phyloP scores from a whole-genome alignment of 805 yeast genomes.

The Starmera caribaea region DNA sequence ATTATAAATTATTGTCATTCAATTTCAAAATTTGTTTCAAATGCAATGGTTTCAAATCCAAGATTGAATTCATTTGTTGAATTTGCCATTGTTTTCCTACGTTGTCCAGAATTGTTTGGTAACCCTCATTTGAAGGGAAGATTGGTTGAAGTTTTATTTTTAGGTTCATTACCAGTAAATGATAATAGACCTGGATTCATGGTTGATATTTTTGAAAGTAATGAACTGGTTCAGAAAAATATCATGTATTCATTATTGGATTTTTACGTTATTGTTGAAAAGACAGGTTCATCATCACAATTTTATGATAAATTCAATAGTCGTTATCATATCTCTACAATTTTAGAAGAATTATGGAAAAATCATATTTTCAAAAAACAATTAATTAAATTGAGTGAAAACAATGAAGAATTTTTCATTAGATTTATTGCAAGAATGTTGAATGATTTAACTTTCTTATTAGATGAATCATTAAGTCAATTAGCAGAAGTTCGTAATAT shows the following conservation, averaged over 20 bases:
- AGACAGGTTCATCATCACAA: slow-evolving; percentile 90
- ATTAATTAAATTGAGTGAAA: slow-evolving; percentile 54
- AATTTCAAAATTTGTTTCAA: slow-evolving; percentile 43
- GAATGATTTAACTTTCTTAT: slow-evolving; percentile 84
- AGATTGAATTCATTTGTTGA: slow-evolving; percentile 55
- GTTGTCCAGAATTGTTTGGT: slow-evolving; percentile 78
- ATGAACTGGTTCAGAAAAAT: slow-evolving; percentile 52
- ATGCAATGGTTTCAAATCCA: slow-evolving; percentile 45
- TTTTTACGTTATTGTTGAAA: slow-evolving; percentile 89
- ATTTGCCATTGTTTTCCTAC: slow-evolving; percentile 61
- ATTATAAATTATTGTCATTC: slow-evolving; percentile 62
- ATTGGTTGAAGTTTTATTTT: slow-evolving; percentile 69
- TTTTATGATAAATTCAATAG: slow-evolving; percentile 93
- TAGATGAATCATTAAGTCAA: slow-evolving; percentile 84
- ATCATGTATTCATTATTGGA: slow-evolving; percentile 77
- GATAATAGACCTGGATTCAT: slow-evolving; percentile 66
- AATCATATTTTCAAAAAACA: slow-evolving; percentile 59
- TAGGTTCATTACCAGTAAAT: slow-evolving; percentile 52
- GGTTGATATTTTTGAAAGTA: slow-evolving; percentile 52
- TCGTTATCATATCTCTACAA: slow-evolving; percentile 75
- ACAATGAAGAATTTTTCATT: slow-evolving; percentile 76
- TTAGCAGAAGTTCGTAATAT: slow-evolving; percentile 67
- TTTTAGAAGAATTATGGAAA: slow-evolving; percentile 78
- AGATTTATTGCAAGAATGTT: slow-evolving; percentile 90
- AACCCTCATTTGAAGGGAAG: slow-evolving; percentile 91